Base-by-base conservation (phyloP, 768 basidiomycete genomes). In the Russula sp. region DNA sequence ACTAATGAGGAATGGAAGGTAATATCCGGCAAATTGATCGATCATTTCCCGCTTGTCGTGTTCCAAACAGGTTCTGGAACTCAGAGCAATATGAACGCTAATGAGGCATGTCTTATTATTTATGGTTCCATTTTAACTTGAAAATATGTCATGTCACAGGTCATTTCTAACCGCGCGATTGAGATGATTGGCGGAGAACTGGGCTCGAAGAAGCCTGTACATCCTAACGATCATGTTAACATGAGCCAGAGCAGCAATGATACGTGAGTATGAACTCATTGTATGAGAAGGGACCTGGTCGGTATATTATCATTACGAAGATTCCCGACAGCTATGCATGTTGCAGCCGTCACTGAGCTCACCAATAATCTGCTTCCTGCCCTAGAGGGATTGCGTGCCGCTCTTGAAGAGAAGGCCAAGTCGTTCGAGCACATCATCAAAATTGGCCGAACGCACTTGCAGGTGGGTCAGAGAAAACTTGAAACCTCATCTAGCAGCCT, bases 21-120 rank as follows among this genome's bases (percentile, higher is more conserved):
- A 71, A 98, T 98, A 74, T 91, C 91, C 51, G 96, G 95, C 57
- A 92, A 94, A 74, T 83, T 99, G 64, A 82, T 89, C 24, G 94
- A 94, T 69, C 91, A 99, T 77, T 99, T 99, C 79, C 97, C 97
- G 28, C 80, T 99, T 44, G 97, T 99, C 42, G 95, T 99, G 48
- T 99, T 98, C 84, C 97, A 99, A 77, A 99, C 97, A 26, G 97
- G 97, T 64, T 95, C 92, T 61, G 97, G 97, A 22, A 99, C 97
- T 1, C 97, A 99, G 76, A 95, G 91, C 73, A 99, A 99, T 80
- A 99, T 99, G 97, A 99, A 77, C 75, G 92, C 85, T 65, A 99
- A 99, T 75, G 97, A 99, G 84, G 93, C 89, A 48, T 26, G 75
- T 60, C 32, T 2, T 24, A 3, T 3, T 20, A 2, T 44, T 30